Conservation (phyloP, 2,329 filamentous ascomycete genomes). For the Scedosporium boydii region DNA sequence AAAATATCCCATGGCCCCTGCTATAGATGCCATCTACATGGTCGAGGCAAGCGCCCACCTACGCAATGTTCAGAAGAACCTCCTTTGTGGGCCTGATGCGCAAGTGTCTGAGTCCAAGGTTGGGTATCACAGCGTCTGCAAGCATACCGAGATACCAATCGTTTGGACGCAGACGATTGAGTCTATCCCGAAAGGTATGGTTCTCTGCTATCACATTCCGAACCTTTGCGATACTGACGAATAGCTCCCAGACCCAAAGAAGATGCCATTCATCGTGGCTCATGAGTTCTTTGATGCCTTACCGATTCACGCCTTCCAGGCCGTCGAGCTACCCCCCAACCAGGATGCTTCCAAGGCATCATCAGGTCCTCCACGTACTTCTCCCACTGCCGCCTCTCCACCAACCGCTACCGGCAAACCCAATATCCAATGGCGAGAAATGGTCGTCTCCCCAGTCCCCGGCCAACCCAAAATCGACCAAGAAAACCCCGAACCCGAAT, state of each 20-base stretch:
- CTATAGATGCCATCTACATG: conserved; percentile 81
- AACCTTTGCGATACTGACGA: background rate
- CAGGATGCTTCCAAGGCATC: conserved; percentile 27
- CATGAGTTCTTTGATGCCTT: conserved; percentile 99
- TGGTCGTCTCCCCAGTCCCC: conserved; percentile 64
- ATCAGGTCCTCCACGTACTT: conserved; percentile 22
- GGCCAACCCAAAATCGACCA: conserved; percentile 43
- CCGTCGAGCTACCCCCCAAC: conserved; percentile 36
- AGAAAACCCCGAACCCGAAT: conserved; percentile 59
- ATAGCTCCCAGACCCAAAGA: conserved; percentile 42
- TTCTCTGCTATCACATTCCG: background rate
- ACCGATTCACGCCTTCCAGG: conserved; percentile 91
- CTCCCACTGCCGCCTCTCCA: conserved; percentile 29
- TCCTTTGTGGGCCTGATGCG: conserved; percentile 67
- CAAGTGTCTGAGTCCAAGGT: conserved; percentile 60
- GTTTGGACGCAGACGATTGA: conserved; percentile 87
- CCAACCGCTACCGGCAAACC: conserved; percentile 12
- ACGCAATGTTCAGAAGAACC: conserved; percentile 64
- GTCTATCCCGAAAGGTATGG: conserved; percentile 61
- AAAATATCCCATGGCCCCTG: conserved; percentile 71
- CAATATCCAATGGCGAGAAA: conserved; percentile 64
- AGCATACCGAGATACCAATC: conserved; percentile 64
- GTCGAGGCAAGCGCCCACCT: conserved; percentile 86
- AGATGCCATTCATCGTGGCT: conserved; percentile 85
- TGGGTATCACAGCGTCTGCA: conserved; percentile 66